Percentiles rank a stretch among this genome's conserved stretches.
Conservation (phyloP, 345 rosid genomes). For the Melaleuca alternifolia region DNA sequence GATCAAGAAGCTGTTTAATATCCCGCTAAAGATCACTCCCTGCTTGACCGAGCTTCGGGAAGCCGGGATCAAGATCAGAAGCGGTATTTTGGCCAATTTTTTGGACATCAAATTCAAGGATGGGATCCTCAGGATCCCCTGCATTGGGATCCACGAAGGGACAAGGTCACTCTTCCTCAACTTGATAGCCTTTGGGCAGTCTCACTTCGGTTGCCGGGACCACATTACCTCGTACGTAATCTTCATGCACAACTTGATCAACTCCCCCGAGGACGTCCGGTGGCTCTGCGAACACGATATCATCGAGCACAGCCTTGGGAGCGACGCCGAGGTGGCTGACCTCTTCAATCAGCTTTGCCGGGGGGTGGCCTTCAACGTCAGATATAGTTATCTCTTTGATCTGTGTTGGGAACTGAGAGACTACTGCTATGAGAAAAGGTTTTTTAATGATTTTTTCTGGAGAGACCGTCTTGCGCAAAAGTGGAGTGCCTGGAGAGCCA, state of each 20-base stretch:
- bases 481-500: constrained; percentile 74
- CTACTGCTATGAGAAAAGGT: constrained; percentile 26
- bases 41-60: constrained; percentile 53
- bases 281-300: constrained; percentile 52
- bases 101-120: constrained; percentile 62
- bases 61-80: constrained; percentile 56
- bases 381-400: constrained; percentile 39
- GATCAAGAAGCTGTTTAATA: constrained; percentile 34
- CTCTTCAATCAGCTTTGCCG: constrained; percentile 63
- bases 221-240: constrained; percentile 70
- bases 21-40: constrained; percentile 43
- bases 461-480: constrained; percentile 42
- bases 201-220: constrained; percentile 57
- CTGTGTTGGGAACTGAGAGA: constrained; percentile 41
- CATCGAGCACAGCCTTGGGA: constrained; percentile 71
- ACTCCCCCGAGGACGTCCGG: constrained; percentile 49
- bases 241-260: constrained; percentile 79
- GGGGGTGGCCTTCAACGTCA: constrained; percentile 60
- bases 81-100: constrained; percentile 42
- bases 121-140: constrained; percentile 47
- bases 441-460: constrained; percentile 52
- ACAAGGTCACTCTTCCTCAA: constrained; percentile 76
- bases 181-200: constrained; percentile 69
- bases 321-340: constrained; percentile 66
- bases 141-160: constrained; percentile 70